Percentiles rank a stretch among this genome's conserved stretches.
Conservation (phyloP, 306 rosid genomes). For the Medicago arabica region DNA sequence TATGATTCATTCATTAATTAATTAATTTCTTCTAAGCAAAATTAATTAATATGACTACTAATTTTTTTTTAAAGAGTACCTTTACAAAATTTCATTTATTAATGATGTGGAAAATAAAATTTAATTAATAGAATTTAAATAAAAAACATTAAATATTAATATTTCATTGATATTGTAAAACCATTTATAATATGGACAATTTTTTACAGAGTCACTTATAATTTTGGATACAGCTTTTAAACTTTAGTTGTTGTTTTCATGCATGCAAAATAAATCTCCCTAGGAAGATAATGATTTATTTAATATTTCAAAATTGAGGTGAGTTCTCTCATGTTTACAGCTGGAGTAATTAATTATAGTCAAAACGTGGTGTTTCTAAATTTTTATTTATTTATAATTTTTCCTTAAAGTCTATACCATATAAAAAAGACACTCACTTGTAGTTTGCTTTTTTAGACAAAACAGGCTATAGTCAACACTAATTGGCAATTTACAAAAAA, state of each 20-base stretch:
- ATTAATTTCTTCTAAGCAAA: no score
- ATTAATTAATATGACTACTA: no score
- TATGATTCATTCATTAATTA: neutral
- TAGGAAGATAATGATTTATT: neutral
- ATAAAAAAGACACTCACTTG: no score
- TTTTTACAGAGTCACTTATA: neutral
- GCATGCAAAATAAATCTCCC: neutral
- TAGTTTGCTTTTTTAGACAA: constrained; percentile 7
- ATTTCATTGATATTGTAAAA: no score
- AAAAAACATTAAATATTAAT: no score
- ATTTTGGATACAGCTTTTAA: neutral
- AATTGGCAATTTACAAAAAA: neutral
- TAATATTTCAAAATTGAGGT: neutral
- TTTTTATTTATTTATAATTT: no score
- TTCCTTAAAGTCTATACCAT: no score
- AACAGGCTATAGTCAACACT: constrained; percentile 25
- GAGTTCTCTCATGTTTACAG: constrained; percentile 1
- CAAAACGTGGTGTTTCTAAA: neutral
- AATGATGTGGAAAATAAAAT: no score
- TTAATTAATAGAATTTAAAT: no score
- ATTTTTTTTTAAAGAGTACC: no score
- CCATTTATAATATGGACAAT: no score
- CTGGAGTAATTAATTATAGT: constrained; percentile 15
- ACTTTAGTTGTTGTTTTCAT: neutral
- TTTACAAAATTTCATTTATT: no score